Conservation (phyloP, 129 eudicot species). For the Erigeron canadensis region DNA sequence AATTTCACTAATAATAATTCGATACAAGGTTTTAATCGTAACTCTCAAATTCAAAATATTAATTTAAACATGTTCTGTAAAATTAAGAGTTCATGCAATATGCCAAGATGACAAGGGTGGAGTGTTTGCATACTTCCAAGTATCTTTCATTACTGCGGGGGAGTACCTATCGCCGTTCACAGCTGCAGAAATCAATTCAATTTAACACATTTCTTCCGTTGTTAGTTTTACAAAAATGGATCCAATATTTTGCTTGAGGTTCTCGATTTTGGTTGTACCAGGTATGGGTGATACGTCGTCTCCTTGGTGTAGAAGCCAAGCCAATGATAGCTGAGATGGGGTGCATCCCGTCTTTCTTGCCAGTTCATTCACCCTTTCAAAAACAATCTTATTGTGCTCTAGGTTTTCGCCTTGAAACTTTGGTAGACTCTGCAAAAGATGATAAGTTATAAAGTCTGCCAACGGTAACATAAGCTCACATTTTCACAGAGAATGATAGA, state of each 20-base stretch:
- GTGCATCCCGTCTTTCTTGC: conserved; percentile 56
- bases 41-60: too few species aligned
- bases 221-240: conserved; percentile 46
- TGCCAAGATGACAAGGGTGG: conserved; percentile 52
- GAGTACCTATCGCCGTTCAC: conserved; percentile 47
- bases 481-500: too few species aligned
- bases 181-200: conserved; percentile 41
- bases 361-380: conserved; percentile 38
- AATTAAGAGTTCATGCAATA: conserved; percentile 1
- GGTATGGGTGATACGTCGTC: conserved; percentile 57
- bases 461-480: too few species aligned
- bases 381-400: conserved; percentile 46
- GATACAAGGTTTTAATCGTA: too few species aligned
- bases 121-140: conserved; percentile 44
- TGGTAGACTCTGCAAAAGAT: conserved; percentile 44
- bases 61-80: not conserved
- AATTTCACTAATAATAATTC: too few species aligned
- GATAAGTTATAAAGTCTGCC: not conserved
- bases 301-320: conserved; percentile 69
- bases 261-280: conserved; percentile 52
- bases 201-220: conserved; percentile 41
- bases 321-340: conserved; percentile 50
- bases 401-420: conserved; percentile 53
- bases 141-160: conserved; percentile 25
- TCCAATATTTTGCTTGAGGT: conserved; percentile 42